phyloP scores from a whole-genome alignment of 1,139 yeast genomes.

The Candida buenavistaensis region DNA sequence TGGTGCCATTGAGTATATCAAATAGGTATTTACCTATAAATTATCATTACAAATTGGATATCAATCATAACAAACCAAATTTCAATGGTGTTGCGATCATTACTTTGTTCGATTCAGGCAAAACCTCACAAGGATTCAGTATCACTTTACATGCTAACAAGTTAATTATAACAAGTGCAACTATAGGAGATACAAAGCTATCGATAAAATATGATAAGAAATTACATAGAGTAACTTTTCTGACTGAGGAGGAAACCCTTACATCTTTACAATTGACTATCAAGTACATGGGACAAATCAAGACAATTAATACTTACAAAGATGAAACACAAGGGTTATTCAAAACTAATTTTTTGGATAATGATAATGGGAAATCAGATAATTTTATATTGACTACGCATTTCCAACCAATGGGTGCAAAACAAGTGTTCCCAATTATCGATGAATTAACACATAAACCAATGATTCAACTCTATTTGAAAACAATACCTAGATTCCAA shows the following conservation, averaged over 20 bases:
- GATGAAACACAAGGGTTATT: slow-evolving; percentile 68
- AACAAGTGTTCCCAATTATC: slow-evolving; percentile 61
- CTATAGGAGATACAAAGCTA: slow-evolving; percentile 21
- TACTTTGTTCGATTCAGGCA: slow-evolving; percentile 27
- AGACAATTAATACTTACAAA: slow-evolving; percentile 51
- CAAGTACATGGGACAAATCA: slow-evolving; percentile 55
- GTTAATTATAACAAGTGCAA: slow-evolving; percentile 29
- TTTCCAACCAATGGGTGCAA: slow-evolving; percentile 65
- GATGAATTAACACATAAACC: slow-evolving; percentile 62
- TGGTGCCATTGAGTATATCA: slow-evolving; percentile 20
- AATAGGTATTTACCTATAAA: slow-evolving; percentile 41
- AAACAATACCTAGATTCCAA: slow-evolving; percentile 43
- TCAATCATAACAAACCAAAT: slow-evolving; percentile 55
- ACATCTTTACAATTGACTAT: slow-evolving; percentile 5
- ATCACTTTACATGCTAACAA: slow-evolving; percentile 30
- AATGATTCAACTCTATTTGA: slow-evolving; percentile 48
- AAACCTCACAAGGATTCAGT: slow-evolving; percentile 19
- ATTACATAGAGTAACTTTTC: slow-evolving; percentile 30
- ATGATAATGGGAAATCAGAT: slow-evolving; percentile 44
- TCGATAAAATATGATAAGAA: slow-evolving; percentile 38
- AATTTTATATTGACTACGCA: slow-evolving; percentile 65
- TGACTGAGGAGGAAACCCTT: slow-evolving; percentile 17
- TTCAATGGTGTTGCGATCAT: slow-evolving; percentile 49
- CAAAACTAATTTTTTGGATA: slow-evolving; percentile 60
- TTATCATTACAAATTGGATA: slow-evolving; percentile 42